Percentiles rank a stretch among this genome's conserved stretches.
Conservation (phyloP, 306 rosid species). For the Castanea mollissima region DNA sequence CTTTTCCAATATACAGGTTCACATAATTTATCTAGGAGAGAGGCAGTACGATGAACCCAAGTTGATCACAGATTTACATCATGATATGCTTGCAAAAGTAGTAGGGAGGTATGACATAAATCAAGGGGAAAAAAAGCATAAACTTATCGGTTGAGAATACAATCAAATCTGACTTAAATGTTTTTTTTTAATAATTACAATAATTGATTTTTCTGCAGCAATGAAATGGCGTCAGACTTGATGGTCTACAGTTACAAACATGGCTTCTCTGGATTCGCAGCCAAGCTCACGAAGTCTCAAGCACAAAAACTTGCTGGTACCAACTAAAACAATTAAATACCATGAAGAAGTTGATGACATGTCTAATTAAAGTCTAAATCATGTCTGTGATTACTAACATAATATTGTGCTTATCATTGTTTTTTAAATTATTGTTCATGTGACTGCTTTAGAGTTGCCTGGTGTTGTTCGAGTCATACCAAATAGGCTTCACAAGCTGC, state of each 20-base stretch:
- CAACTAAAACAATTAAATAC: not conserved
- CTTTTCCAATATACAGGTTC: conserved; percentile 31
- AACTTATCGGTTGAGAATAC: not conserved
- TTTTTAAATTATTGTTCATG: not conserved
- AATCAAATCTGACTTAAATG: not conserved
- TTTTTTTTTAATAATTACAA: not conserved
- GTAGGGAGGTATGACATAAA: conserved; percentile 30
- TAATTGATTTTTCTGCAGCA: conserved; percentile 16
- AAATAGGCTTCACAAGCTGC: conserved; percentile 38
- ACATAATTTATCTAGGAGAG: conserved; percentile 42
- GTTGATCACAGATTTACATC: conserved; percentile 33
- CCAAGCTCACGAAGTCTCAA: conserved; percentile 34
- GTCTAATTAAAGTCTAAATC: not conserved
- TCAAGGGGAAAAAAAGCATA: not conserved
- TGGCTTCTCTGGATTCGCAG: conserved; percentile 42
- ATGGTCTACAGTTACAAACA: conserved; percentile 42
- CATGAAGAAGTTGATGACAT: not conserved
- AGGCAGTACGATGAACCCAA: conserved; percentile 30
- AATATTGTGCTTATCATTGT: not conserved
- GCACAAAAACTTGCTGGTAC: conserved; percentile 30
- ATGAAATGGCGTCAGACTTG: conserved; percentile 16
- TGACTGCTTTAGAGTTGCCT: conserved; percentile 29
- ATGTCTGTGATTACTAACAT: not conserved
- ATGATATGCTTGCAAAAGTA: conserved; percentile 35
- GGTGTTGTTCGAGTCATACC: conserved; percentile 48